Evolutionary conservation across 2,329 filamentous ascomycete species (phyloP), one percentile per base, ranked within the genome.

Genomic region (Elsinoe batatas): DNA sequence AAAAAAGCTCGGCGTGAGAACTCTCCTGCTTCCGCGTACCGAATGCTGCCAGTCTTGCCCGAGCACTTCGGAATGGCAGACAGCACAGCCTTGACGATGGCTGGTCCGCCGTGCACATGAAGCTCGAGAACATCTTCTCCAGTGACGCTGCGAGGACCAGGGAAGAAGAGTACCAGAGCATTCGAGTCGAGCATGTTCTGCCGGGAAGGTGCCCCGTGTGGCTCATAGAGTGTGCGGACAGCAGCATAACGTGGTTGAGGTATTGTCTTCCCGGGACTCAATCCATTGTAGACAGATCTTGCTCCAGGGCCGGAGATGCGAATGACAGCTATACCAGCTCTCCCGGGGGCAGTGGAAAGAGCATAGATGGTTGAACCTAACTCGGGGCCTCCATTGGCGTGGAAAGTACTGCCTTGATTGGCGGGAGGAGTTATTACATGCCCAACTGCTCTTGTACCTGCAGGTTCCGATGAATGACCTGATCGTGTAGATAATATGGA

Each of bases 1-100:
- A 91, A 77, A 65, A 98, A 98, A 4, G 93, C 91, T 36, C 93
- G 84, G 59, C 85, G 84, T 3, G 93, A 98, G 69, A 98, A 98
- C 67, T 98, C 93, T 56, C 93, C 93, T 0, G 93, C 86, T 66
- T 96, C 91, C 2, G 93, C 93, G 67, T 95, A 95, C 30, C 90
- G 87, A 57, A 95, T 82, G 7, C 18, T 58, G 53, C 20, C 57
- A 20, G 32, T 15, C 33, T 33, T 42, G 13, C 54, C 62, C 0
- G 58, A 59, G 61, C 78, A 82, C 42, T 71, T 71, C 0, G 87
- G 79, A 56, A 98, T 87, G 3, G 90, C 89, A 20, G 80, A 73
- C 2, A 98, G 76, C 0, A 96, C 87, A 1, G 91, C 88, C 65
- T 87, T 90, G 43, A 96, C 85, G 5, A 93, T 90, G 1, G 93